A percentile compares a stretch with the other conserved stretches of the same genome.
Evolutionary conservation across 257 asterid species (phyloP).

Genomic region (Lantana camara): DNA sequence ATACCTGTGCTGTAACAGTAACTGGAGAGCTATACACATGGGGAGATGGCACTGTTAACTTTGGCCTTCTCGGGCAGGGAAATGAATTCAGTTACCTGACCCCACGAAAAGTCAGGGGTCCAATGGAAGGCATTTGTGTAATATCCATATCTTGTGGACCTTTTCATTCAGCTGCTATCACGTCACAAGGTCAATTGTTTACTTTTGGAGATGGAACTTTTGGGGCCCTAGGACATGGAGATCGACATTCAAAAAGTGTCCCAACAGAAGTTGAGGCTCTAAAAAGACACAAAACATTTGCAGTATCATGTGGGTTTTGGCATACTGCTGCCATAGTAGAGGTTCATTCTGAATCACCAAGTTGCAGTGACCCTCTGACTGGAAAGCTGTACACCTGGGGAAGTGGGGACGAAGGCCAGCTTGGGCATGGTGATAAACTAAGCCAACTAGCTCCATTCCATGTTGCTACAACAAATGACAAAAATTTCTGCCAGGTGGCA

Average conservation of each 20-base stretch:
- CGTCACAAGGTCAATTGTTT: constrained; percentile 59
- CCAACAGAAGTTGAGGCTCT: constrained; percentile 68
- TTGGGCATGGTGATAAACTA: constrained; percentile 64
- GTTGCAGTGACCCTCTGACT: constrained; percentile 31
- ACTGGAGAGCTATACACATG: constrained; percentile 74
- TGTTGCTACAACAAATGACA: constrained; percentile 36
- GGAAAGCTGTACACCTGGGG: constrained; percentile 86
- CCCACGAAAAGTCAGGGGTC: constrained; percentile 59
- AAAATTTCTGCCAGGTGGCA: constrained; percentile 54
- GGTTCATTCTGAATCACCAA: constrained; percentile 31
- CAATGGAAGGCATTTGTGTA: constrained; percentile 51
- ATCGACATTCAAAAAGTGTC: constrained; percentile 43
- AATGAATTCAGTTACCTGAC: constrained; percentile 61
- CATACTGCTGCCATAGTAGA: constrained; percentile 80
- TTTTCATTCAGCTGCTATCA: constrained; percentile 77
- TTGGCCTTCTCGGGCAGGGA: constrained; percentile 77
- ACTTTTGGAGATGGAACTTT: constrained; percentile 85
- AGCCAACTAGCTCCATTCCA: constrained; percentile 45
- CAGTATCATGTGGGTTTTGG: constrained; percentile 77
- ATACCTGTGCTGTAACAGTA: constrained; percentile 63
- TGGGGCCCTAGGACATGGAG: constrained; percentile 83
- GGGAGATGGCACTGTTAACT: constrained; percentile 70
- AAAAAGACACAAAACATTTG: constrained; percentile 47
- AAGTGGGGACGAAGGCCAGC: constrained; percentile 74
- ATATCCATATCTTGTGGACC: constrained; percentile 69